Evolutionary conservation across 768 basidiomycete species (phyloP), one percentile per base, ranked within the genome.

Genomic region (Mycena galopus): DNA sequence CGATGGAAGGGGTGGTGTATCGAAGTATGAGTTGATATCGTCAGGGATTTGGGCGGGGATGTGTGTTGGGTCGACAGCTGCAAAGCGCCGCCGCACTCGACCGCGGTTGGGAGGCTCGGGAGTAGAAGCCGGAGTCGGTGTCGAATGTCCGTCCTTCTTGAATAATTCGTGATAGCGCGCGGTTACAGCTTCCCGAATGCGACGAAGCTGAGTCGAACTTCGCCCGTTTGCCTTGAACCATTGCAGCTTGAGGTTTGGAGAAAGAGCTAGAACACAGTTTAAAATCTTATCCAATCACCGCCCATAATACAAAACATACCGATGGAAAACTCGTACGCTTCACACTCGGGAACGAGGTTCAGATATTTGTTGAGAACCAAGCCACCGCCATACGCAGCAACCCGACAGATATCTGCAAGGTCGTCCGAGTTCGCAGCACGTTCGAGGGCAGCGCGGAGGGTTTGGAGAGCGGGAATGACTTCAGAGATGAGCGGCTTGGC

Each of bases 401-500:
- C 55, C 1, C 69, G 69, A 42, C 61, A 70, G 5, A 70, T 58
- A n/a, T 62, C 37, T 11, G 61, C 53, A 33, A 70, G 23, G 1
- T 58, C 63, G 17, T n/a, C 29, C 16, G 51, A 55, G 8, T 62
- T 35, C 19, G 61, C 35, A 11, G 61, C 61, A 23, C 16, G 16
- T 2, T 56, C 25, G 23, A 70, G 61, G 30, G 56, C 56, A 8
- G 12, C n/a, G 23, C 62, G 69, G 23, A 70, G 62, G 8, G 51
- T 4, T 57, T 70, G 25, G 30, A 70, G 55, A 23, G 61, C 51
- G 12, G 69, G 69, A 16, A 70, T 70, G 53, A 70, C 69, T 4
- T 70, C 69, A 7, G 56, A 63, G 6, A 70, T 70, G 14, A 70
- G 62, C 12, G 69, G 69, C 8, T 50, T 21, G 11, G 69, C 6